Evolutionary conservation across 305 asterid genomes (phyloP).

Genomic region (Fraxinus ornus): DNA sequence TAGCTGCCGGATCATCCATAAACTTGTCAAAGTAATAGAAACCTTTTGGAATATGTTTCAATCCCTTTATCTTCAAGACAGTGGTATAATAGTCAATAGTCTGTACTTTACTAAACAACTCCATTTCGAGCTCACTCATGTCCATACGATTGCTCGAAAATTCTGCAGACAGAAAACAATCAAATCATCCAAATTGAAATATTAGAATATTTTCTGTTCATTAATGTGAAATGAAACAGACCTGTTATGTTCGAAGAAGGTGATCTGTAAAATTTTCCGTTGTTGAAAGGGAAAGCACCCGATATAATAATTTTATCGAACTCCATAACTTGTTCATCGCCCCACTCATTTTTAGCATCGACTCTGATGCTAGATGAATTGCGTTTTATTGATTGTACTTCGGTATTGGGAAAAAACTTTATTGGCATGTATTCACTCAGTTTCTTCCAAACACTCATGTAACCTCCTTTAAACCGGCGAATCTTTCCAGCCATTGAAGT

Average conservation of each 20-base stretch:
- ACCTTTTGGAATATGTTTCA: conserved; percentile 66
- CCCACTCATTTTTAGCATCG: conserved; percentile 27
- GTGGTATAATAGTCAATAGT: conserved; percentile 75
- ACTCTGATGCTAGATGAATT: conserved; percentile 35
- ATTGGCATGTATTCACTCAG: conserved; percentile 53
- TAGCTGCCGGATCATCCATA: conserved; percentile 60
- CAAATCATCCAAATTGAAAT: conserved; percentile 6
- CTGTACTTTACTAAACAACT: conserved; percentile 63
- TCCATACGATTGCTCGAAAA: conserved; percentile 35
- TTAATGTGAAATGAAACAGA: conserved; percentile 14
- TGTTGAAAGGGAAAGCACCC: conserved; percentile 65
- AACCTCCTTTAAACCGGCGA: conserved; percentile 68
- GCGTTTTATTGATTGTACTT: conserved; percentile 54
- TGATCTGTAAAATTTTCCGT: conserved; percentile 57
- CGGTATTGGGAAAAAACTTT: conserved; percentile 54
- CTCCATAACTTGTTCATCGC: conserved; percentile 32
- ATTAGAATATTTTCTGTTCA: background rate
- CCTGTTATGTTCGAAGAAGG: conserved; percentile 41
- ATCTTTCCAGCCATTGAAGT: conserved; percentile 88
- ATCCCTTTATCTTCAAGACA: conserved; percentile 62
- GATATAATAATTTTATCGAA: conserved; percentile 73
- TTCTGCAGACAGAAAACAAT: conserved; percentile 37
- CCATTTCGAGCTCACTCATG: conserved; percentile 54
- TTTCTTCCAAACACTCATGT: conserved; percentile 71
- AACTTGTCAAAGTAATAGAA: conserved; percentile 74